These are phyloP conservation scores for Colletotrichum higginsianum DNA, from an alignment of 2,329 filamentous ascomycete genomes.

Conservation along the genomic window DNA sequence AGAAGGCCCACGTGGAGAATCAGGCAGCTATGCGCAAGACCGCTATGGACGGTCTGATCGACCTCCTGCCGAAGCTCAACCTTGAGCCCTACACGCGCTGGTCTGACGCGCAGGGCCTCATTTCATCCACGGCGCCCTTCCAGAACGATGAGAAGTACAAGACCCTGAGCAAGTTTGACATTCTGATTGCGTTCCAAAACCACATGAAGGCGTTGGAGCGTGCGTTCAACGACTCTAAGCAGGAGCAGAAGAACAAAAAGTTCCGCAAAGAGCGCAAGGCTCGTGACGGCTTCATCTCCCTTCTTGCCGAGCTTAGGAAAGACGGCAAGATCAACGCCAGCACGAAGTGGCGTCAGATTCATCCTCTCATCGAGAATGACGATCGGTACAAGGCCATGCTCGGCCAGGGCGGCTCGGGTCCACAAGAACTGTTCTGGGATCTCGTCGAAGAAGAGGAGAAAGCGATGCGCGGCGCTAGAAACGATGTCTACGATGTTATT, in stretches of 20 bases:
- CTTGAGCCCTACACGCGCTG: conserved; percentile 95
- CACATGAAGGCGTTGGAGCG: conserved; percentile 95
- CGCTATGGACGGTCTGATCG: conserved; percentile 87
- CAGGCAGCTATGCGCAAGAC: conserved; percentile 81
- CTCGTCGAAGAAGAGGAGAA: conserved; percentile 94
- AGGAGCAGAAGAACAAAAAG: conserved; percentile 87
- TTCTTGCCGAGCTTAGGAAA: conserved; percentile 81
- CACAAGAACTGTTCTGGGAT: conserved; percentile 96
- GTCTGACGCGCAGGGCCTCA: conserved; percentile 88
- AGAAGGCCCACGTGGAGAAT: conserved; percentile 83
- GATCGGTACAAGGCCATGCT: conserved; percentile 87
- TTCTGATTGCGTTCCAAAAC: conserved; percentile 93
- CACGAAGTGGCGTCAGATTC: conserved; percentile 89
- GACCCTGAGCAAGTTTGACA: conserved; percentile 87
- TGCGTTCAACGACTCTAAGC: conserved; percentile 89
- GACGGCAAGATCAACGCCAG: conserved; percentile 90
- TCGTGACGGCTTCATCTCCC: conserved; percentile 82
- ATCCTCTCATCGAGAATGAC: conserved; percentile 82
- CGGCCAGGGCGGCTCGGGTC: conserved; percentile 86
- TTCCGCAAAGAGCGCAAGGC: conserved; percentile 87
- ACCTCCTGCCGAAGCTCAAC: conserved; percentile 83
- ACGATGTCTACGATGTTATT: conserved; percentile 88
- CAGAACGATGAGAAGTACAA: conserved; percentile 88
- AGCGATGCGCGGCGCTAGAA: conserved; percentile 83
- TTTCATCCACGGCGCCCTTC: conserved; percentile 84